phyloP scores from a whole-genome alignment of 495 filamentous ascomycete species.

The Xylaria scruposa region DNA sequence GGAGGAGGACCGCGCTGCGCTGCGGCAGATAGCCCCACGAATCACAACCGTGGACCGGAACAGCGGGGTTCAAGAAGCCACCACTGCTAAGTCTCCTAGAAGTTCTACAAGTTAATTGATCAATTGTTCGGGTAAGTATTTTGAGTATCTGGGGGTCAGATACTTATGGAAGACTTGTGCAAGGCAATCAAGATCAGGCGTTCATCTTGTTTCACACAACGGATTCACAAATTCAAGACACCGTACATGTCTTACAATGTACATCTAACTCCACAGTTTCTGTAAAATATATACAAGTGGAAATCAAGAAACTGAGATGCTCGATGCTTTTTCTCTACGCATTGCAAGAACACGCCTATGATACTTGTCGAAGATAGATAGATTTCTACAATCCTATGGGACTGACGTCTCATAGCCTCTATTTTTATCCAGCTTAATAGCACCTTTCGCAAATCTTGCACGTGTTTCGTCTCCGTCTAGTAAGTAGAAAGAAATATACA shows the following conservation, averaged over 20 bases:
- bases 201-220: not conserved
- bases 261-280: too few relatives aligned
- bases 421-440: too few relatives aligned
- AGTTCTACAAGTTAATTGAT: slow-evolving; percentile 8
- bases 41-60: slow-evolving; percentile 47
- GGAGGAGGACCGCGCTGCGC: slow-evolving; percentile 49
- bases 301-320: too few relatives aligned
- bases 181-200: not conserved
- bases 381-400: too few relatives aligned
- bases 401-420: too few relatives aligned
- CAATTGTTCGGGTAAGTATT: not conserved
- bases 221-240: not conserved
- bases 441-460: not conserved
- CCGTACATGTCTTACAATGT: too few relatives aligned
- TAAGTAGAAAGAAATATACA: not conserved
- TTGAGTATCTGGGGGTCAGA: too few relatives aligned
- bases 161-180: too few relatives aligned
- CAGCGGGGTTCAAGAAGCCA: not conserved
- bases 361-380: too few relatives aligned
- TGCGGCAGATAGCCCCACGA: slow-evolving; percentile 47
- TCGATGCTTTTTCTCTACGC: too few relatives aligned
- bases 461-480: not conserved
- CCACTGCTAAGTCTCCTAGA: not conserved
- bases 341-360: too few relatives aligned
- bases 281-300: too few relatives aligned